These are phyloP conservation scores for Nicotiana benthamiana DNA, from an alignment of 257 asterid genomes.

Conservation along the genomic window DNA sequence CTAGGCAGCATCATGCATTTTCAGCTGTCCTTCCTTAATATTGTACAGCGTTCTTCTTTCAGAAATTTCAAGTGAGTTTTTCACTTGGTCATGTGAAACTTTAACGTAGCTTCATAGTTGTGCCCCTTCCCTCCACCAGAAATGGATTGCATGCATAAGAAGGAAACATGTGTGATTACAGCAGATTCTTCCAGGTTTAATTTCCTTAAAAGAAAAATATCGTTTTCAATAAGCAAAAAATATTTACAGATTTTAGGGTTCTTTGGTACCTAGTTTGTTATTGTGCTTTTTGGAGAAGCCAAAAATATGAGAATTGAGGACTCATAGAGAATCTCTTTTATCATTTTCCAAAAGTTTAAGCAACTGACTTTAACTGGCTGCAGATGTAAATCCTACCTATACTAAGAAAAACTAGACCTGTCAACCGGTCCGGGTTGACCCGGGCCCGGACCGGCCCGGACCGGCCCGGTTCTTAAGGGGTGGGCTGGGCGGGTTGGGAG, in stretches of 20 bases:
- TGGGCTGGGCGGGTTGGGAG: no score
- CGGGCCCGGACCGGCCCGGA: no score
- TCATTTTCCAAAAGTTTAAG: neutral
- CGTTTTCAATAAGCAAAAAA: neutral
- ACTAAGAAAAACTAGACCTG: neutral
- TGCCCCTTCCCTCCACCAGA: neutral
- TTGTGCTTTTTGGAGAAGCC: neutral
- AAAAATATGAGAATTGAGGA: neutral
- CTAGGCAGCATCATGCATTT: constrained; percentile 5
- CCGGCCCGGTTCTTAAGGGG: no score
- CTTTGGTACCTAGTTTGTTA: neutral
- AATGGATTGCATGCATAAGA: neutral
- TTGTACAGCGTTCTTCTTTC: constrained; percentile 12
- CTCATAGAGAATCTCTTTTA: neutral
- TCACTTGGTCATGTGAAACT: neutral
- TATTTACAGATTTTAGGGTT: neutral
- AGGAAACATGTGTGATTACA: neutral
- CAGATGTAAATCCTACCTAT: neutral
- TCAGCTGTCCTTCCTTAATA: constrained; percentile 8
- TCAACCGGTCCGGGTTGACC: no score
- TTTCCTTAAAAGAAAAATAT: neutral
- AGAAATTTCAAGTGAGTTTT: constrained; percentile 20
- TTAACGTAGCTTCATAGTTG: neutral
- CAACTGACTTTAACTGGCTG: neutral
- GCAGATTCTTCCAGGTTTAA: neutral